phyloP scores from a whole-genome alignment of 129 eudicot genomes.

The Chrysanthemum lavandulifolium region DNA sequence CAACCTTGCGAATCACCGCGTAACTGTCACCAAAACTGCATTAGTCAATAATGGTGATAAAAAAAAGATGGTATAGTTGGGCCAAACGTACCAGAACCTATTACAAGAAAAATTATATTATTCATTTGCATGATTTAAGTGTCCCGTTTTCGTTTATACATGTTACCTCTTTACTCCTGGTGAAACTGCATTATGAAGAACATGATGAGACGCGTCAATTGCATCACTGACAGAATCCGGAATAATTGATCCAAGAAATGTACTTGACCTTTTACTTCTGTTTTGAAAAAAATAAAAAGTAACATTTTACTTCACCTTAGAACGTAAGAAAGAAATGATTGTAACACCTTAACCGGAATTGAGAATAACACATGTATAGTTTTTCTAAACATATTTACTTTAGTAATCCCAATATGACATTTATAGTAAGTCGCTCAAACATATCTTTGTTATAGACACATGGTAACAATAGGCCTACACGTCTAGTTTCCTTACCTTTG shows the following conservation, averaged over 20 bases:
- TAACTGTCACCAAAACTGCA: conserved; percentile 44
- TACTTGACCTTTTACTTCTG: conserved; percentile 68
- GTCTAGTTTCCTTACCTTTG: conserved; percentile 55
- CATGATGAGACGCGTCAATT: conserved; percentile 72
- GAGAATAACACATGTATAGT: background rate
- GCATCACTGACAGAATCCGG: conserved; percentile 78
- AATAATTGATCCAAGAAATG: conserved; percentile 67
- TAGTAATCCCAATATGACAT: background rate
- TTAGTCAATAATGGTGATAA: background rate
- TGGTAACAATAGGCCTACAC: conserved; percentile 6
- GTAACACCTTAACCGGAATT: background rate
- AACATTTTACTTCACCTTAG: background rate
- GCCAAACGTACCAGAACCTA: too few species aligned
- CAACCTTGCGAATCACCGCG: conserved; percentile 68
- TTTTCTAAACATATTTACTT: background rate
- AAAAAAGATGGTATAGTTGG: too few species aligned
- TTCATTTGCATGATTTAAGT: background rate
- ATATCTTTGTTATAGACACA: background rate
- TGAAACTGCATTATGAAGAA: conserved; percentile 82
- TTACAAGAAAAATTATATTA: background rate
- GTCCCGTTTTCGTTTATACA: background rate
- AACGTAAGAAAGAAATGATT: background rate
- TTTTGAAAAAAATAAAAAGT: conserved; percentile 1
- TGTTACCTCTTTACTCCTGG: conserved; percentile 76
- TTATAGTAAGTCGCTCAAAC: background rate